A percentile compares a stretch with the other conserved stretches of the same genome.
Conservation (phyloP, 2,329 filamentous ascomycete genomes). For the Cercospora citrullina region DNA sequence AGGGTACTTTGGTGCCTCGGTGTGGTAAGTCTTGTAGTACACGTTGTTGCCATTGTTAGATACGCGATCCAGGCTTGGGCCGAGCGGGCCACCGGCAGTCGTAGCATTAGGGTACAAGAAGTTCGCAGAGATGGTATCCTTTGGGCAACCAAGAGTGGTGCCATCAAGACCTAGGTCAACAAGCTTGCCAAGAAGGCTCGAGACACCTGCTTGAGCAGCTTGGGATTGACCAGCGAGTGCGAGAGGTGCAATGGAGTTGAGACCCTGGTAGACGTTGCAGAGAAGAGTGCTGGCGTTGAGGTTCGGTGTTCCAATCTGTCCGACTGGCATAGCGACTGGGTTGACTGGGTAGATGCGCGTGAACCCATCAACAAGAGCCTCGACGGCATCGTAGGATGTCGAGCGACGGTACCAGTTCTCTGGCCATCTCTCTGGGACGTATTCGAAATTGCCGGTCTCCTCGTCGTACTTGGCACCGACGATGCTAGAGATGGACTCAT, state of each 20-base stretch:
- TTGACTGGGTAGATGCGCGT: constrained; percentile 39
- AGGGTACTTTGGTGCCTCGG: constrained; percentile 31
- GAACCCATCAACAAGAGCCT: constrained; percentile 39
- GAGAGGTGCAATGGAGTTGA: constrained; percentile 42
- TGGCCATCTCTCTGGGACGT: constrained; percentile 36
- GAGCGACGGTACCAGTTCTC: constrained; percentile 36
- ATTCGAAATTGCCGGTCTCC: constrained; percentile 33
- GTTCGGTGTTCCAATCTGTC: constrained; percentile 39
- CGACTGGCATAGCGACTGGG: constrained; percentile 35
- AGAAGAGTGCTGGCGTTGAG: constrained; percentile 37
- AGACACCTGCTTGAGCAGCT: constrained; percentile 27
- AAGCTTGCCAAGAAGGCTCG: constrained; percentile 39
- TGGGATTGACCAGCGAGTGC: constrained; percentile 33
- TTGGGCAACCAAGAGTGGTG: constrained; percentile 40
- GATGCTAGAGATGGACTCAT: constrained; percentile 36
- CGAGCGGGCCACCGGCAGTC: constrained; percentile 36
- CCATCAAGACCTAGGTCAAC: constrained; percentile 32
- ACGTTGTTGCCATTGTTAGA: constrained; percentile 40
- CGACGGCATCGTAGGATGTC: constrained; percentile 33
- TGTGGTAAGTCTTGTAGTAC: constrained; percentile 41
- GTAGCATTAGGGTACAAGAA: constrained; percentile 36
- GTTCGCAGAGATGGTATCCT: constrained; percentile 33
- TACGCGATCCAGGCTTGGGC: constrained; percentile 30
- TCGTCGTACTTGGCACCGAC: constrained; percentile 32
- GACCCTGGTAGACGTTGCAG: constrained; percentile 40